Evolutionary conservation across 225 moss, liverwort and hornwort genomes (phyloP).

Genomic region (Antitrichia curtipendula): DNA sequence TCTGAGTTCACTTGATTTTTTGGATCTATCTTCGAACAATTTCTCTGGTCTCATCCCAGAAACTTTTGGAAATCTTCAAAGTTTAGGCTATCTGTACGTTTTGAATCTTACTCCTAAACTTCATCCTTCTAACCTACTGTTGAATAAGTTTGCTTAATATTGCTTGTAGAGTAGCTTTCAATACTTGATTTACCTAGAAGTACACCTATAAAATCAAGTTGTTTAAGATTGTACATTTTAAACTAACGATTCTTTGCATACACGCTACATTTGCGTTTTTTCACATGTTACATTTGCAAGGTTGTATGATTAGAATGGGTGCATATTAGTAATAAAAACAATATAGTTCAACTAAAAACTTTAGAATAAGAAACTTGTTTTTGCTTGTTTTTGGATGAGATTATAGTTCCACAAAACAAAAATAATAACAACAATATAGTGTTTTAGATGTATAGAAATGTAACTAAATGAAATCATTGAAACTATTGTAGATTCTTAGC

Average conservation of each 20-base stretch:
- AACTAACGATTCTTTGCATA: background rate
- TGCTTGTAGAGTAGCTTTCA: background rate
- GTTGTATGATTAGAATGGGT: background rate
- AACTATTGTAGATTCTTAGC: background rate
- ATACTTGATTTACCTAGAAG: background rate
- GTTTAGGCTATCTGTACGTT: background rate
- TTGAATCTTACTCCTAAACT: background rate
- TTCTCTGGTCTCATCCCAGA: background rate
- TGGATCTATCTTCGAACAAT: background rate
- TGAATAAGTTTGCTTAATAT: background rate
- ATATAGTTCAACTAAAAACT: background rate
- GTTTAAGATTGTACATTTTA: background rate
- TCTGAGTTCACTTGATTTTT: background rate
- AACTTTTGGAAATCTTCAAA: background rate
- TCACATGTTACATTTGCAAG: background rate
- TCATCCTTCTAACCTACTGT: background rate
- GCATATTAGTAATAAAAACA: no score
- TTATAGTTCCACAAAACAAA: background rate
- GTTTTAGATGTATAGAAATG: background rate
- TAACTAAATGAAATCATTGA: background rate
- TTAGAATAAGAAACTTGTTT: background rate
- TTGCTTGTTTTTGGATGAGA: background rate
- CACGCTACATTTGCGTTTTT: background rate
- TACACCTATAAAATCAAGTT: background rate
- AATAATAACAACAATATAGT: background rate